Base-by-base conservation (phyloP, 2,329 filamentous ascomycete genomes). In the Pezicula carpinea region DNA sequence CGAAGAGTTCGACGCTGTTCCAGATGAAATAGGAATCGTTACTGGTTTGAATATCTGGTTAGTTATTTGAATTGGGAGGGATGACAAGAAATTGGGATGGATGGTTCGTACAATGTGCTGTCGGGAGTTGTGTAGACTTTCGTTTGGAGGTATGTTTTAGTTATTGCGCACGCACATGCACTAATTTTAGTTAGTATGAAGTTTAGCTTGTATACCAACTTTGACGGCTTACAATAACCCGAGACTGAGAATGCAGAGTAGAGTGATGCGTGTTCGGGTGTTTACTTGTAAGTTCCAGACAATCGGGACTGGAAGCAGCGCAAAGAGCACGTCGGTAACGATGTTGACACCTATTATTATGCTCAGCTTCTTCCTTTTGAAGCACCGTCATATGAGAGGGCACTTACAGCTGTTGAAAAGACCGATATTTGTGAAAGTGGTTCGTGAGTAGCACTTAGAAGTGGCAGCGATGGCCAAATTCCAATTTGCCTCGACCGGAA, bases 401-500 rank as follows among this genome's bases (percentile, higher is more conserved):
- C 22, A 51, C 62, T 56, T 52, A 69, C 67, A 59, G 54, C 68
- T 70, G 57, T 75, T 73, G 56, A 70, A 67, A n/a, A 76, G 56
- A 13, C 69, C 72, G 19, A 76, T 63, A 22, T 64, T 61, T n/a
- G 61, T 65, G 53, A 71, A 75, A 1, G 65, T 67, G 2, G 45
- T 49, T 26, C 59, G 57, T 10, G 62, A 65, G 52, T 69, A 73
- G 55, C 74, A 77, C n/a, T 63, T 65, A 0, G 70, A 69, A 17
- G 52, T 59, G 6, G 64, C 59, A n/a, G 60, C 60, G 1, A 69
- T 46, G 2, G 51, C 49, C 7, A 58, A 52, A 47, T 74, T 62
- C 74, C 74, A 77, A 0, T 64, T 63, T 7, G 73, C 72, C 11
- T 56, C 43, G 5, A 76, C 61, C 0, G 73, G 72, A 17, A 66